Evolutionary conservation across 305 asterid species (phyloP).

Genomic region (Fraxinus paxiana): DNA sequence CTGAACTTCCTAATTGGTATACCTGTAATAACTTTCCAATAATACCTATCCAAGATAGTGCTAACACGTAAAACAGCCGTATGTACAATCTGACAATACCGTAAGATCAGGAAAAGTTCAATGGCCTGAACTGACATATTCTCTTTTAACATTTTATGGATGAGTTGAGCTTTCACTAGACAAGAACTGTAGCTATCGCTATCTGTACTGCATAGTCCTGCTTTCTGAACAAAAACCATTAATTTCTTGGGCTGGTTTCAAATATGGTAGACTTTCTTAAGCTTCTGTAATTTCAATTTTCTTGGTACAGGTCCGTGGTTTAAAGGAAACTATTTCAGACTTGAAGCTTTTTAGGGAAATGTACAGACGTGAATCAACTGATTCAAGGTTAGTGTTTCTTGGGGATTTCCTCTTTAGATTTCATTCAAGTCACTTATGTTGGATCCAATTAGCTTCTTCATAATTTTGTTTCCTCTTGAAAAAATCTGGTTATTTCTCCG

Average conservation of each 20-base stretch:
- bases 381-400: slow-evolving; percentile 58
- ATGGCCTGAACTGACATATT: not conserved
- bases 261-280: not conserved
- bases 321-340: slow-evolving; percentile 56
- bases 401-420: not conserved
- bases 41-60: not conserved
- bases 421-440: slow-evolving; percentile 2
- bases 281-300: slow-evolving; percentile 22
- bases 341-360: slow-evolving; percentile 68
- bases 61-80: not conserved
- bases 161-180: not conserved
- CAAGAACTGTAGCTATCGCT: not conserved
- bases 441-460: not conserved
- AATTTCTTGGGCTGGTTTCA: not conserved
- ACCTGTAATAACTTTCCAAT: not conserved
- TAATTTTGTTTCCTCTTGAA: not conserved
- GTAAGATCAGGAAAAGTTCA: not conserved
- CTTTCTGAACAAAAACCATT: not conserved
- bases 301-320: slow-evolving; percentile 61
- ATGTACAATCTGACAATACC: not conserved
- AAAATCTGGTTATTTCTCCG: not conserved
- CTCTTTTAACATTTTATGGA: not conserved
- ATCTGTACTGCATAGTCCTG: not conserved
- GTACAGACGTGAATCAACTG: slow-evolving; percentile 59
- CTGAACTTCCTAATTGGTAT: not conserved